phyloP scores from a whole-genome alignment of 2,329 filamentous ascomycete genomes.

The Penicillium sclerotigenum region DNA sequence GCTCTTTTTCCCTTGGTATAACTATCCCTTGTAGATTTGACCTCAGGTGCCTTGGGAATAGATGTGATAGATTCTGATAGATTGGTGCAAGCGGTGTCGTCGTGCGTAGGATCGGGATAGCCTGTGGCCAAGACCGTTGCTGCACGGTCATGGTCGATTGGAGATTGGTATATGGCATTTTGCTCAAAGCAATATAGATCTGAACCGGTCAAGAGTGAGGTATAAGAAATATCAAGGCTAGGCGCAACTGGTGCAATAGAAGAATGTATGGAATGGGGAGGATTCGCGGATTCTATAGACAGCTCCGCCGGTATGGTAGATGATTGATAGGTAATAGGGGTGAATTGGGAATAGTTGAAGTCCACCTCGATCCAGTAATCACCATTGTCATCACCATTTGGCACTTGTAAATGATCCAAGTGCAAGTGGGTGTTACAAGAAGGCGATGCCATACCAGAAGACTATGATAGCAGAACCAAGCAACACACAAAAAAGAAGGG shows the following conservation, averaged over 20 bases:
- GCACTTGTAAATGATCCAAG: not conserved
- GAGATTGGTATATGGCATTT: not conserved
- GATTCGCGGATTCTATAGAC: not conserved
- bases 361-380: not conserved
- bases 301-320: not conserved
- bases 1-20: not conserved
- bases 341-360: not conserved
- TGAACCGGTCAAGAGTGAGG: not conserved
- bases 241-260: not conserved
- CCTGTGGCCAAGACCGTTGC: not conserved
- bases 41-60: fast-evolving
- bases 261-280: not conserved
- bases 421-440: not conserved
- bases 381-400: no score
- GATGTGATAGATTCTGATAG: not conserved
- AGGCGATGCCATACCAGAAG: not conserved
- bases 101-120: not conserved
- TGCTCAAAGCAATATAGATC: not conserved
- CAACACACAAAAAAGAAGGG: no score
- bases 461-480: not conserved
- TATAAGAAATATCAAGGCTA: not conserved
- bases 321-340: not conserved
- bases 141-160: not conserved
- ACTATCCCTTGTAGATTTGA: no score
- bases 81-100: not conserved